Evolutionary conservation across 2,329 filamentous ascomycete species (phyloP).

Genomic region (Mollisiaceae sp.): DNA sequence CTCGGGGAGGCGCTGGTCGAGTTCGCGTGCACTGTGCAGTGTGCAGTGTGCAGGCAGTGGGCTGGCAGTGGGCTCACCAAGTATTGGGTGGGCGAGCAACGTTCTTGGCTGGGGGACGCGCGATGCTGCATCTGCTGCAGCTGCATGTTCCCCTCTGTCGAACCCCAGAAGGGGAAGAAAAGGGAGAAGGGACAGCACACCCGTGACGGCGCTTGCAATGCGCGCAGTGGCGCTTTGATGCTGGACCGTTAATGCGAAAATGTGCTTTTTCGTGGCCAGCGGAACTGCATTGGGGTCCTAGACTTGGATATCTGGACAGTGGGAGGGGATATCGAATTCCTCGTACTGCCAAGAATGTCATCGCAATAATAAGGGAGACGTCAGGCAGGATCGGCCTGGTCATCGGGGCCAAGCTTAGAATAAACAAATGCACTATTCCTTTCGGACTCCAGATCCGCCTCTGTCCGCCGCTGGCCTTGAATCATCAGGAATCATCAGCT

Average conservation of each 20-base stretch:
- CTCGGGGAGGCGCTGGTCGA: background rate
- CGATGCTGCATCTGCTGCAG: background rate
- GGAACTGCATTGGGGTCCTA: no score
- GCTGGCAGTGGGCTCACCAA: no score
- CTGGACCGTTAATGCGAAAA: background rate
- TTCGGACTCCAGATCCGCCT: no score
- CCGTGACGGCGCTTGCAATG: slow-evolving; percentile 1
- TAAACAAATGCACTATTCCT: no score
- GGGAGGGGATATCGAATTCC: background rate
- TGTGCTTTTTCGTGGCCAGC: background rate
- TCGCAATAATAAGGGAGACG: background rate
- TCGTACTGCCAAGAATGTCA: background rate
- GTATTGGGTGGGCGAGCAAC: background rate
- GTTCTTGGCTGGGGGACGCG: background rate
- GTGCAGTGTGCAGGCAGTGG: no score
- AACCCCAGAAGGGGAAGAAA: no score
- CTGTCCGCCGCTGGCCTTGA: no score
- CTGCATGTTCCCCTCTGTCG: slow-evolving; percentile 2
- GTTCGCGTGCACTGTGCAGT: no score
- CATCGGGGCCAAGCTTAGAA: no score
- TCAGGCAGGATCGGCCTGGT: no score
- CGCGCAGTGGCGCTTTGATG: background rate
- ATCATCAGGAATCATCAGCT: slow-evolving; percentile 1
- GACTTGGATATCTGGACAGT: no score
- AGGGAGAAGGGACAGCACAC: no score